Base-by-base conservation (phyloP, 768 basidiomycete genomes). In the Inosperma sp. region DNA sequence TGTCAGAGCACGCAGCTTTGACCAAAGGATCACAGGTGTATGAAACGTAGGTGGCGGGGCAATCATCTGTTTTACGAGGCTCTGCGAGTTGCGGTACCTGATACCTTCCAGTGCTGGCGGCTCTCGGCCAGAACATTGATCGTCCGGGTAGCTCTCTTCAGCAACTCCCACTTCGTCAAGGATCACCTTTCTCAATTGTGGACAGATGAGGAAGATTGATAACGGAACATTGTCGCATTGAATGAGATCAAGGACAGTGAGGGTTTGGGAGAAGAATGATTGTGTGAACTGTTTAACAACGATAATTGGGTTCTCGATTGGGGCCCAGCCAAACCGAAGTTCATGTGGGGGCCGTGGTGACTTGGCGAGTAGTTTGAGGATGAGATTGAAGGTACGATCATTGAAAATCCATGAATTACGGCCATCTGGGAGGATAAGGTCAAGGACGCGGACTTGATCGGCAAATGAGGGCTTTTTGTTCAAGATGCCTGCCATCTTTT, bases 21-120 rank as follows among this genome's bases (percentile, higher is more conserved):
- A 52, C 55, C 51, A 56, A 42, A 31, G 6, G 21, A 41, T 29
- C 6, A 55, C 41, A 26, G 43, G 19, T 19, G 23, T 45, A 34
- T 27, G 12, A 25, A 52, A 44, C 14, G 19, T 22, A 31, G 40
- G 34, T 5, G 46, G 46, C 7, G 46, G 47, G 14, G 16, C 37
- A 25, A 48, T 30, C 51, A 56, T 52, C 33, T 48, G 25, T 7
- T 37, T 31, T 3, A 49, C 27, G 19, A 56, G n/a, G n/a, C n/a
- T n/a, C n/a, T n/a, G n/a, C n/a, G n/a, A n/a, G n/a, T n/a, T n/a
- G n/a, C n/a, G n/a, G n/a, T n/a, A n/a, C n/a, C n/a, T n/a, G n/a
- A n/a, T n/a, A n/a, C n/a, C n/a, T n/a, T n/a, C n/a, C n/a, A 56
- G 29, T 37, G 39, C 22, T 16, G 51, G 55, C 40, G 13, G 29